Base-by-base conservation (phyloP, 345 rosid species). In the Crucihimalaya himalaica region DNA sequence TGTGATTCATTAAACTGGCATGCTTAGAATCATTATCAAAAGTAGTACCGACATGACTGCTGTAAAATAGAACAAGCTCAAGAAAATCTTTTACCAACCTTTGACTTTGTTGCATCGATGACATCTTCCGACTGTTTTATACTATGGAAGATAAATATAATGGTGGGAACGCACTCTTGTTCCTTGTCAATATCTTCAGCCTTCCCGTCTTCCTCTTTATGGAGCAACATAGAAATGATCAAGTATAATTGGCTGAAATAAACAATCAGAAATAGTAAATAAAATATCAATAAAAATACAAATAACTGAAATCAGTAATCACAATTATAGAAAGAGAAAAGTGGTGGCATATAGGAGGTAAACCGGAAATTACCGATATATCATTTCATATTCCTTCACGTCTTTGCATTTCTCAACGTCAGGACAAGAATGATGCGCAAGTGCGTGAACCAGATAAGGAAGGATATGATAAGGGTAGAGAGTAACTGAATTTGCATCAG, bases 391-490 rank as follows among this genome's bases (percentile, higher is more conserved):
- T 74, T 84, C 87, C 72, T 88, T 84, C 66, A 89, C 88, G 74
- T 95, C 94, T 88, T 86, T 88, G 89, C 92, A 86, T 70, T 90
- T 86, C 21, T 90, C 92, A 37, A 81, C 64, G 57, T 84, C 76
- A 46, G 99, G 97, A 80, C 93, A 92, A 63, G 84, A 95, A 74
- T 78, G 87, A 84, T 92, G 97, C 16, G 99, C 97, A 73, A 95
- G 88, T 56, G 83, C 74, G 74, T 95, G 97, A 72, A 95, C 91
- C 80, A 86, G 68, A 70, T 87, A 86, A 5, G 97, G 83, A 10
- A 92, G 83, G 66, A 92, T 81, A 77, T 81, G 72, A 60, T 95
- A 94, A 29, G 97, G 92, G 82, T 84, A 84, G 32, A 76, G 76
- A 51, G 80, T 48, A 19, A 59, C 77, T 45, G 89, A 67, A 80